phyloP scores from a whole-genome alignment of 345 rosid genomes.

The Pistacia atlantica region DNA sequence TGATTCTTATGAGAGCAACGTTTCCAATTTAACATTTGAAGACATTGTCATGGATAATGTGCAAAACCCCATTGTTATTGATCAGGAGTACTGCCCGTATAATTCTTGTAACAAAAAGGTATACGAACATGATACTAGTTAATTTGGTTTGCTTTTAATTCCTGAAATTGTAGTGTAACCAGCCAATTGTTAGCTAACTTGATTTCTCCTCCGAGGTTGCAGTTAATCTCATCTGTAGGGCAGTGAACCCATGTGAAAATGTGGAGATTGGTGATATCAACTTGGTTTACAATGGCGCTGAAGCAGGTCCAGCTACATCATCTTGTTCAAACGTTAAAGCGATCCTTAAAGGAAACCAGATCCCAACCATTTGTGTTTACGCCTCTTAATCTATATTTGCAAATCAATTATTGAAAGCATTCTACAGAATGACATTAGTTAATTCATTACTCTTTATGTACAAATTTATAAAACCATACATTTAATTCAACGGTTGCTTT shows the following conservation, averaged over 20 bases:
- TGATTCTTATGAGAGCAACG: background rate
- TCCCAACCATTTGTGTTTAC: background rate
- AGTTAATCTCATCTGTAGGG: too few relatives aligned
- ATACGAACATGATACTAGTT: too few relatives aligned
- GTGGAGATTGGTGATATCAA: too few relatives aligned
- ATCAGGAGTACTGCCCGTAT: conserved; percentile 2
- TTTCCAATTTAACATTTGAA: background rate
- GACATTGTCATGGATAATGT: background rate
- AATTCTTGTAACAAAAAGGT: background rate
- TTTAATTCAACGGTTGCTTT: background rate
- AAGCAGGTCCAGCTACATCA: background rate
- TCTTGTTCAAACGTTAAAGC: background rate
- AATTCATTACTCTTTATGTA: too few relatives aligned
- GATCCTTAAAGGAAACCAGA: background rate
- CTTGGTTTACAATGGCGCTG: background rate
- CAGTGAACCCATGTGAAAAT: too few relatives aligned
- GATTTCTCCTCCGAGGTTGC: too few relatives aligned
- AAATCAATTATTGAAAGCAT: too few relatives aligned
- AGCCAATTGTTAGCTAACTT: too few relatives aligned
- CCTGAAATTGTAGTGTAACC: too few relatives aligned
- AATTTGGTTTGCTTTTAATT: too few relatives aligned
- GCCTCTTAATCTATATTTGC: background rate
- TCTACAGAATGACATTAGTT: too few relatives aligned
- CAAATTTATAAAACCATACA: too few relatives aligned
- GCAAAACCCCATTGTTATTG: conserved; percentile 6